These are phyloP conservation scores for Lophiostoma macrostomum DNA, from an alignment of 495 filamentous ascomycete genomes.

Conservation along the genomic window DNA sequence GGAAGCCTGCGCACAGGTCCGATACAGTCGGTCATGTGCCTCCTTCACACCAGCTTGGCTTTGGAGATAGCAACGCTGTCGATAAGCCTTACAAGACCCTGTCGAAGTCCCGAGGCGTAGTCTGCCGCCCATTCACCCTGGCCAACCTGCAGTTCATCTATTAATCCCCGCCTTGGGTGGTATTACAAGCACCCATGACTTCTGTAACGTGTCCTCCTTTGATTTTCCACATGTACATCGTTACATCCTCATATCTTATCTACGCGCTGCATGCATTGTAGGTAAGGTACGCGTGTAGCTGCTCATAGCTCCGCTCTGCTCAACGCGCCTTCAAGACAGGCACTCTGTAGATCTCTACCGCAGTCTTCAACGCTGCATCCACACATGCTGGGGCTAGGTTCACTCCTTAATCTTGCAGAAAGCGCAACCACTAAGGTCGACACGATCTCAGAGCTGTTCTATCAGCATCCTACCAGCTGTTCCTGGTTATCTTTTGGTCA, in stretches of 20 bases:
- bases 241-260: slow-evolving; percentile 31
- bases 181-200: slow-evolving; percentile 16
- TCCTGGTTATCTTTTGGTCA: slow-evolving; percentile 7
- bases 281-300: slow-evolving; percentile 8
- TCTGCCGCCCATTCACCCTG: neutral
- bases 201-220: slow-evolving; percentile 7
- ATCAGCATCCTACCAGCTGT: slow-evolving; percentile 1
- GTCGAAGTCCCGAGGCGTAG: neutral
- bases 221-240: slow-evolving; percentile 7
- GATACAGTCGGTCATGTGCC: slow-evolving; percentile 14
- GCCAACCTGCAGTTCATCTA: slow-evolving; percentile 17
- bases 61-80: slow-evolving; percentile 10
- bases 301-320: slow-evolving; percentile 1
- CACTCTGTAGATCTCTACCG: slow-evolving; percentile 2
- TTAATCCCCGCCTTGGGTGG: slow-evolving; percentile 27
- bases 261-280: neutral
- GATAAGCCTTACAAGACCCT: neutral
- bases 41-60: slow-evolving; percentile 3
- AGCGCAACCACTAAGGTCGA: neutral
- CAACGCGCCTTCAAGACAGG: neutral
- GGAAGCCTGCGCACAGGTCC: slow-evolving; percentile 16
- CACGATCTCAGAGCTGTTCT: neutral
- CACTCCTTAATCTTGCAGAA: neutral
- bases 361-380: neutral
- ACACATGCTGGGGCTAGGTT: neutral